Evolutionary conservation across 768 basidiomycete species (phyloP).

Genomic region (Filobasidium wieringae): DNA sequence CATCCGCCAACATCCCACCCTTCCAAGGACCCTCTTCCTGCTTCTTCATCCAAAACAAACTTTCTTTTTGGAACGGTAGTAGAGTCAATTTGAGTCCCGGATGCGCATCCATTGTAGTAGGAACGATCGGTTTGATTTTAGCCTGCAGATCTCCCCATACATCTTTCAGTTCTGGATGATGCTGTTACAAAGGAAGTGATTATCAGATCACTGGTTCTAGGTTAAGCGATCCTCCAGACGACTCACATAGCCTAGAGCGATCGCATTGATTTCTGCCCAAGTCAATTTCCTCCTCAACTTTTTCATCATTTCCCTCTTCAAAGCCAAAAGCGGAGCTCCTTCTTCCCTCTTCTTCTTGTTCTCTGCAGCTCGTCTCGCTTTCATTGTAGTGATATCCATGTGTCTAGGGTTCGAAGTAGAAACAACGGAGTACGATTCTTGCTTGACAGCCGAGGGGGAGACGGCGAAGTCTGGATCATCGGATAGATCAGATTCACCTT

Average conservation of each 20-base stretch:
- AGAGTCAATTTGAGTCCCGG: constrained; percentile 68
- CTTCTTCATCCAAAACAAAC: constrained; percentile 86
- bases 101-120: constrained; percentile 66
- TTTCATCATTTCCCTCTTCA: constrained; percentile 41
- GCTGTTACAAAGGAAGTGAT: constrained; percentile 41
- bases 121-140: constrained; percentile 51
- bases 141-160: constrained; percentile 79
- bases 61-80: constrained; percentile 90
- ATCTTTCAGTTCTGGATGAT: constrained; percentile 68
- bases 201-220: background rate
- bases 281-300: constrained; percentile 66
- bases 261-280: constrained; percentile 45
- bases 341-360: constrained; percentile 33
- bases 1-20: constrained; percentile 75
- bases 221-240: background rate
- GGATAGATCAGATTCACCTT: background rate
- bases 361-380: constrained; percentile 2
- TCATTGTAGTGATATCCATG: background rate
- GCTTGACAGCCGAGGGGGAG: background rate
- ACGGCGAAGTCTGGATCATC: background rate
- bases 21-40: constrained; percentile 79
- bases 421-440: background rate
- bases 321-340: constrained; percentile 19
- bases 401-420: background rate
- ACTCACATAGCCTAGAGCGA: constrained; percentile 30